Evolutionary conservation across 1,139 yeast genomes (phyloP), one percentile per base, ranked within the genome.

Genomic region (Hansenula lynferdii): DNA sequence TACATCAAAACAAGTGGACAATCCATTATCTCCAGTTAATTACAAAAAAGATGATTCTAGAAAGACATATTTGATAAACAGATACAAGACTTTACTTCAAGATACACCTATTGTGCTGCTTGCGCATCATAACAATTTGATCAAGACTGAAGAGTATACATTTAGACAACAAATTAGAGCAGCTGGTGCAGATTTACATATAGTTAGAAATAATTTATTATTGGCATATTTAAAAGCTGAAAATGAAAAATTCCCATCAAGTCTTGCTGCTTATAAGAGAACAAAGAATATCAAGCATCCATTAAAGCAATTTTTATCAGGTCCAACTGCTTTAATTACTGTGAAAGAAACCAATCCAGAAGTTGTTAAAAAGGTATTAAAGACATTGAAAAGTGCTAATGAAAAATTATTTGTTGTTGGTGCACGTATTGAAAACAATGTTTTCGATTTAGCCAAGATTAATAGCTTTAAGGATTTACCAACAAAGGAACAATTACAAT

Each of bases 261-360:
- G 80, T 41, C 67, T 63, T 34, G 79, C 73, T 19, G 77, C 81
- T 14, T 57, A 70, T 46, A 44, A 59, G 44, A 65, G 65, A 56
- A 70, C 75, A 41, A 57, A 64, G 61, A 59, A 56, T 53, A 65
- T 53, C 49, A 56, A 55, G 19, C 95, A 86, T 57, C 95, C 95
- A 9, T 64, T 90, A 49, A 59, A 72, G 28, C 79, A 82, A 18
- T 69, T 89, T 44, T 71, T 90, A 43, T 67, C 67, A 46, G 97
- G 97, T 6, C 96, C 97, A 22, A 82, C 96, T 2, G 95, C 92
- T 2, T 71, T 85, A n/a, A 77, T 90, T 40, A 61, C 84, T 19
- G 71, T 87, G 45, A 75, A 77, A 30, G 75, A 73, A 43, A 69
- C 85, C 37, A 82, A 86, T 48, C 96, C 97, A n/a, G 54, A 64